These are phyloP conservation scores for Penicillium rolfsii DNA, from an alignment of 2,329 filamentous ascomycete genomes.

Conservation along the genomic window DNA sequence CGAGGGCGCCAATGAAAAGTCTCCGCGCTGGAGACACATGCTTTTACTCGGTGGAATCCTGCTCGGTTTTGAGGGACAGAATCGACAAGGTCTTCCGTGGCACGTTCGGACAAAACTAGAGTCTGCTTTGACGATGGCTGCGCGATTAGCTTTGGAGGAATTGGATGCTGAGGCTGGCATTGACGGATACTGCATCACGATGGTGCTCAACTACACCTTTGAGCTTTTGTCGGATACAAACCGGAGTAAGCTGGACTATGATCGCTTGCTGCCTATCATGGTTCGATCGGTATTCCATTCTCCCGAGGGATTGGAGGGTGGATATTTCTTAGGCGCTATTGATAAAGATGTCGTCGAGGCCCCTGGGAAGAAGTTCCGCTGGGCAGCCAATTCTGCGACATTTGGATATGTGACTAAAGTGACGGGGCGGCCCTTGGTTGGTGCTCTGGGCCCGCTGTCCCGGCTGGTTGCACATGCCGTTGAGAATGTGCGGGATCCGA, in stretches of 20 bases:
- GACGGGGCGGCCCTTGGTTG: conserved; percentile 60
- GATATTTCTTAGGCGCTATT: conserved; percentile 72
- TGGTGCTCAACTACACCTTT: conserved; percentile 78
- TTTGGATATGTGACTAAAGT: conserved; percentile 61
- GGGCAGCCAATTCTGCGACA: conserved; percentile 63
- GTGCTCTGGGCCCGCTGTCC: conserved; percentile 65
- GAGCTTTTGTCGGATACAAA: conserved; percentile 67
- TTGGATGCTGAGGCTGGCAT: conserved; percentile 55
- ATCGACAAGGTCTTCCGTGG: conserved; percentile 65
- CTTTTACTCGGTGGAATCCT: conserved; percentile 79
- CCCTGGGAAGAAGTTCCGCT: conserved; percentile 62
- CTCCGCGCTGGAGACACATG: conserved; percentile 77
- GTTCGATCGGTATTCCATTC: conserved; percentile 70
- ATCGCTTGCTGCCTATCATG: conserved; percentile 70
- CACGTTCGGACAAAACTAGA: conserved; percentile 70
- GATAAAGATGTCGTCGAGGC: conserved; percentile 67
- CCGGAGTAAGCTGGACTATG: conserved; percentile 64
- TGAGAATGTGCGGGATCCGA: conserved; percentile 57
- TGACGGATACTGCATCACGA: conserved; percentile 60
- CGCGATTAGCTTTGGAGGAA: conserved; percentile 72
- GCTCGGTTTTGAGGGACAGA: conserved; percentile 71
- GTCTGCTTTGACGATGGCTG: conserved; percentile 71
- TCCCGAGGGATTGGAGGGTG: conserved; percentile 73
- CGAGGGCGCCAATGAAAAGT: conserved; percentile 63
- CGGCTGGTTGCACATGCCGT: conserved; percentile 65